phyloP scores from a whole-genome alignment of 345 rosid genomes.

The Brassica napus region Da-Ae NC_063443.1:19157501-19158000 shows the following conservation, averaged over 20 bases:
- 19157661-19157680: constrained; percentile 4
- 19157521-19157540: neutral
- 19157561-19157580: neutral
- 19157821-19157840: constrained; percentile 37
- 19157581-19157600: neutral
- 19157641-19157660: neutral
- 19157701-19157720: constrained; percentile 17
- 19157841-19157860: constrained; percentile 14
- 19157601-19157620: neutral
- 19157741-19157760: constrained; percentile 18
- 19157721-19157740: constrained; percentile 2
- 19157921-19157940: neutral
- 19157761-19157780: neutral
- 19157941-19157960: neutral
- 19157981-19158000: neutral
- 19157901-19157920: constrained; percentile 16
- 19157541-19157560: neutral
- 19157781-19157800: neutral
- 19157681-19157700: neutral
- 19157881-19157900: constrained; percentile 30
- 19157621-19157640: neutral
- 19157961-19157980: constrained; percentile 13
- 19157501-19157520: neutral
- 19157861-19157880: constrained; percentile 21
- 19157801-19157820: constrained; percentile 31